Evolutionary conservation across 2,329 filamentous ascomycete species (phyloP), one percentile per base, ranked within the genome.

Genomic region (Epichloe gansuensis): DNA sequence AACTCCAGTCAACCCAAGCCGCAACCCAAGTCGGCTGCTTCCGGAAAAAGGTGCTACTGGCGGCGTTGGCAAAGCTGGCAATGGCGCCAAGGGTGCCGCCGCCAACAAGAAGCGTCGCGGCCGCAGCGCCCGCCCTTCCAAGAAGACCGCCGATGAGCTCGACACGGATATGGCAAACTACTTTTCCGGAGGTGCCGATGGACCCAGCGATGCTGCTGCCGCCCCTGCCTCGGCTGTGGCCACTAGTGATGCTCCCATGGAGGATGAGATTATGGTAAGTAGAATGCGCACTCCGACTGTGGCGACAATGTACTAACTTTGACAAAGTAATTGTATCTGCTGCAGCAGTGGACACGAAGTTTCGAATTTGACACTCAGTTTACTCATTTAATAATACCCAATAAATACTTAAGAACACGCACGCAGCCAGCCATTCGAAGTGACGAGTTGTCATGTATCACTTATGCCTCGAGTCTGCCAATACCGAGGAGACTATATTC

Each of bases 111-210:
- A 76, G 66, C 74, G 77, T 53, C 74, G 75, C 57, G 69, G 66
- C 43, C 82, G 83, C 60, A 85, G 74, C 63, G 74, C 77, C 58
- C 81, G 85, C 62, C 77, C 85, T 60, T 72, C 83, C 63, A 76
- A 94, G 74, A 97, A 97, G 86, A 95, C 90, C 0, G 83, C 86
- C 1, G 91, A 95, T 67, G 91, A 98, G 73, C 82, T 98, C 28
- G 93, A 98, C 68, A 90, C 88, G 4, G 93, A 98, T 69, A 98
- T 98, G 93, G 84, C 82, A 21, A 93, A 97, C 69, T 98, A 98
- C 74, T 97, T 94, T 67, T 82, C 70, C 55, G 61, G 63, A 37
- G 65, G 71, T 58, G 73, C 68, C 50, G 74, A 74, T 59, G 73
- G 69, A 51, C 72, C 67, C 55, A 71, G 72, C 42, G 67, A 71